These are phyloP conservation scores for Rhododendron ovatum DNA, from an alignment of 148 eudicot species.

Conservation along the genomic window DNA sequence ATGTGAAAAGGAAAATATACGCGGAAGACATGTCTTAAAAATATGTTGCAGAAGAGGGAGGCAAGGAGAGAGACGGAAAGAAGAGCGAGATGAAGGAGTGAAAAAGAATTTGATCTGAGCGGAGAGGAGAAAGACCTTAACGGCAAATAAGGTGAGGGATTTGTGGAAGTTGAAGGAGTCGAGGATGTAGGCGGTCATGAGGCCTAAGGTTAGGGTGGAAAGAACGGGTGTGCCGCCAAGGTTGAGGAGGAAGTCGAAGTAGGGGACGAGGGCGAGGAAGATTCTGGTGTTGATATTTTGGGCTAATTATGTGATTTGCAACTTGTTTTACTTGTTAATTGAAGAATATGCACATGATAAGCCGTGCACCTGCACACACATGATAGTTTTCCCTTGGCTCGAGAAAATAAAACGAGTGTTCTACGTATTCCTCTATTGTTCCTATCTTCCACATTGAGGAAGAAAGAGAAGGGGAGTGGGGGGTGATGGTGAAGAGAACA, in stretches of 20 bases:
- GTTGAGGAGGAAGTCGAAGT: slow-evolving; percentile 72
- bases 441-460: no score
- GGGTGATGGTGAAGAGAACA: no score
- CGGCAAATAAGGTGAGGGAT: slow-evolving; percentile 77
- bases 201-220: slow-evolving; percentile 50
- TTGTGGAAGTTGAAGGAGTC: slow-evolving; percentile 62
- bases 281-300: slow-evolving; percentile 41
- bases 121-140: slow-evolving; percentile 69
- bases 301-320: no score
- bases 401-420: no score
- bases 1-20: no score
- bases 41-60: slow-evolving; percentile 24
- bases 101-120: slow-evolving; percentile 80
- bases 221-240: slow-evolving; percentile 79
- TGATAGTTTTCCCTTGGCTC: no score
- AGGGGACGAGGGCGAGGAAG: slow-evolving; percentile 65
- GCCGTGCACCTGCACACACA: no score
- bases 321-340: no score
- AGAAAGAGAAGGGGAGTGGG: no score
- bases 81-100: slow-evolving; percentile 33
- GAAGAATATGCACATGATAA: no score
- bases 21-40: no score
- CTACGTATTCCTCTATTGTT: no score
- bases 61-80: slow-evolving; percentile 51
- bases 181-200: slow-evolving; percentile 76